These are phyloP conservation scores for Metschnikowia dekortorum DNA, from an alignment of 805 yeast species.

Conservation along the genomic window DNA sequence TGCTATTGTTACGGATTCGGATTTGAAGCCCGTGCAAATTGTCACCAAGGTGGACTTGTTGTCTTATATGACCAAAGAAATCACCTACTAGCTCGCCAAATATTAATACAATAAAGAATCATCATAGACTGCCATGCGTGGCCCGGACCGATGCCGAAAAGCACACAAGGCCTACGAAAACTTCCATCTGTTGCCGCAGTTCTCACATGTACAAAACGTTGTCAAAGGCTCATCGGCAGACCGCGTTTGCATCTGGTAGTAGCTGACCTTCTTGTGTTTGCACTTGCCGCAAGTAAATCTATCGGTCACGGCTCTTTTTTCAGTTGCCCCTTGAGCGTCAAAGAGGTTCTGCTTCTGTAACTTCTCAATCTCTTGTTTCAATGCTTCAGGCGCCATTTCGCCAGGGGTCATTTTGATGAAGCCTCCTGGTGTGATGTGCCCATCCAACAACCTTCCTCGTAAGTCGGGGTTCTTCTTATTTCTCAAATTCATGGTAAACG, in stretches of 20 bases:
- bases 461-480: conserved; percentile 87
- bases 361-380: conserved; percentile 79
- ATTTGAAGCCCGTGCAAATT: conserved; percentile 70
- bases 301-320: conserved; percentile 93
- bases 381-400: conserved; percentile 91
- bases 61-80: conserved; percentile 43
- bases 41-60: conserved; percentile 85
- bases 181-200: conserved; percentile 97
- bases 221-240: conserved; percentile 99
- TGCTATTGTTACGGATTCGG: conserved; percentile 73
- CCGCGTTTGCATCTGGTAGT: conserved; percentile 96
- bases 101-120: conserved; percentile 1
- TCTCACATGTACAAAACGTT: conserved; percentile 96
- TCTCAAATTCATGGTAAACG: conserved; percentile 80
- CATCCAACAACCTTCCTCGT: conserved; percentile 60
- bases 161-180: conserved; percentile 52
- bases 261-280: conserved; percentile 93
- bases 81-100: conserved; percentile 6
- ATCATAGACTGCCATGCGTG: background rate
- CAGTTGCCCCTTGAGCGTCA: conserved; percentile 97
- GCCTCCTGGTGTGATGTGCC: conserved; percentile 61
- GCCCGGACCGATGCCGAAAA: background rate
- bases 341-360: conserved; percentile 84
- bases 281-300: conserved; percentile 97
- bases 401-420: conserved; percentile 83